phyloP scores from a whole-genome alignment of 2,329 filamentous ascomycete species.

The Paraphoma sp. region DNA sequence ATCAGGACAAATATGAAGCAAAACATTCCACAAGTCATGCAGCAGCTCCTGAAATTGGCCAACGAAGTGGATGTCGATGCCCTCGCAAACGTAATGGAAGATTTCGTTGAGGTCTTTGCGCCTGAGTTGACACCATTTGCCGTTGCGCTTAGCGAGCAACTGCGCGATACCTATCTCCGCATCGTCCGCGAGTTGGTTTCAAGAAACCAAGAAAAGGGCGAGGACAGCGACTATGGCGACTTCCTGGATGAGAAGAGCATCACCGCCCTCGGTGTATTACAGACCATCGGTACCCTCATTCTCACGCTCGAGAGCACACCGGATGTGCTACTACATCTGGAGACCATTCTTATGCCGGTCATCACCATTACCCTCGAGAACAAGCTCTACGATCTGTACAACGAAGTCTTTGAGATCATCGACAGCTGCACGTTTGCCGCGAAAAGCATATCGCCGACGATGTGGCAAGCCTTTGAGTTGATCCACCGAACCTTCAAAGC shows the following conservation, averaged over 20 bases:
- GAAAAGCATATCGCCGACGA: constrained; percentile 91
- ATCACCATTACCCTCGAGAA: constrained; percentile 96
- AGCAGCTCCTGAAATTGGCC: constrained; percentile 93
- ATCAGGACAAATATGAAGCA: constrained; percentile 96
- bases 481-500: constrained; percentile 98
- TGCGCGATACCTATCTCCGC: constrained; percentile 93
- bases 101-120: constrained; percentile 99
- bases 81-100: constrained; percentile 98
- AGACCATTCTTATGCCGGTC: constrained; percentile 95
- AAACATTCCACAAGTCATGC: constrained; percentile 99
- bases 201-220: constrained; percentile 76
- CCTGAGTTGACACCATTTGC: constrained; percentile 95
- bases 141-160: constrained; percentile 91
- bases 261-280: constrained; percentile 91
- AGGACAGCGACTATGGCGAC: constrained; percentile 82
- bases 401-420: constrained; percentile 98
- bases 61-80: constrained; percentile 99
- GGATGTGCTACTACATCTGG: constrained; percentile 91
- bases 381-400: constrained; percentile 97
- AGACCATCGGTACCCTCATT: constrained; percentile 97
- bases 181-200: constrained; percentile 92
- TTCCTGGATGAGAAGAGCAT: constrained; percentile 99
- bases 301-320: constrained; percentile 96
- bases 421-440: constrained; percentile 99
- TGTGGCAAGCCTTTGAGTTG: constrained; percentile 98